A percentile compares a stretch with the other conserved stretches of the same genome.
Conservation (phyloP, 305 asterid genomes). For the Ilex paraguariensis region DNA sequence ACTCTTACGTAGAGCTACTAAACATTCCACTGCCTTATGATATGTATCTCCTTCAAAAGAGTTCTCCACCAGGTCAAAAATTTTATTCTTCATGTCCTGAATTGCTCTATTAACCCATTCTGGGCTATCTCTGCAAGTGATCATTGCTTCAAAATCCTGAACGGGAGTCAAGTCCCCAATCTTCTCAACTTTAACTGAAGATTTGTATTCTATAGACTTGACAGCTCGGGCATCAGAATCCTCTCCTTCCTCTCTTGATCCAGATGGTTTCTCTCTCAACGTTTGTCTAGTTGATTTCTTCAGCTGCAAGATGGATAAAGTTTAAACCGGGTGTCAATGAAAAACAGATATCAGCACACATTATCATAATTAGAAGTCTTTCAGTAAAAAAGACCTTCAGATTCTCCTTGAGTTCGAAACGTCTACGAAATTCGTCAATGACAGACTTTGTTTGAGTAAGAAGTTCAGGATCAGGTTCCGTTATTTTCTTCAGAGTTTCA, state of each 20-base stretch:
- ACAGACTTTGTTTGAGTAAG: conserved; percentile 43
- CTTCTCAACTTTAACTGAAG: conserved; percentile 45
- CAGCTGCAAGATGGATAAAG: conserved; percentile 47
- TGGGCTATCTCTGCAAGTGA: conserved; percentile 82
- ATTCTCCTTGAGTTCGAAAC: conserved; percentile 81
- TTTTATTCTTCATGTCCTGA: conserved; percentile 58
- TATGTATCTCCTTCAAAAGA: conserved; percentile 58
- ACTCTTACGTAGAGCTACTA: conserved; percentile 75
- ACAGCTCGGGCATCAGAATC: conserved; percentile 36
- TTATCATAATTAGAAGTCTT: background rate
- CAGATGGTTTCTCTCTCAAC: conserved; percentile 59
- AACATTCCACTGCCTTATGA: conserved; percentile 57
- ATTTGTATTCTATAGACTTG: conserved; percentile 47
- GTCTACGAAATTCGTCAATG: conserved; percentile 54
- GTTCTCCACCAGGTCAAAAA: conserved; percentile 54
- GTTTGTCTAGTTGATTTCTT: conserved; percentile 75
- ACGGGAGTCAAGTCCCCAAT: conserved; percentile 70
- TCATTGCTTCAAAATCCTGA: conserved; percentile 80
- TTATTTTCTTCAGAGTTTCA: conserved; percentile 71
- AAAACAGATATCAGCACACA: background rate
- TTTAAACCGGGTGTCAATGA: conserved; percentile 1
- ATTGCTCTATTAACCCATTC: conserved; percentile 77
- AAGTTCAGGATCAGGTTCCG: conserved; percentile 74
- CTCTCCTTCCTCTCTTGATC: conserved; percentile 58
- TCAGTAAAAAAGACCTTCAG: conserved; percentile 50